Percentiles rank a stretch among this genome's conserved stretches.
Evolutionary conservation across 176 grass and related monocot species (phyloP).

Genomic region (Oryza brachyantha): DNA sequence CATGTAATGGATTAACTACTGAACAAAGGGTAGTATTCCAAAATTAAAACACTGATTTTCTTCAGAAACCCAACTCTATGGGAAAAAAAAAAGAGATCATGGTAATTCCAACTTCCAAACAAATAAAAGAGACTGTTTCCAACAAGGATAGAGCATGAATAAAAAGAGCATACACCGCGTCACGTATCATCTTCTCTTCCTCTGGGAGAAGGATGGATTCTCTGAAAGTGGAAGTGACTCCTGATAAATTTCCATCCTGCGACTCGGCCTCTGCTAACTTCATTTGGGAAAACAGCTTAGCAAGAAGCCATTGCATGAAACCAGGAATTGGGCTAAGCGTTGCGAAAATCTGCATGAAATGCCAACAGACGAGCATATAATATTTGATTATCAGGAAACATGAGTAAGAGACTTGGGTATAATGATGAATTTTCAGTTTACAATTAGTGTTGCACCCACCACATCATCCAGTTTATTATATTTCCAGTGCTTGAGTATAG

Average conservation of each 20-base stretch:
- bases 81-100: neutral
- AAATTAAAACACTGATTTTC: neutral
- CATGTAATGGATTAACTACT: neutral
- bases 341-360: constrained; percentile 63
- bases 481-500: neutral
- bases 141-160: neutral
- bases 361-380: constrained; percentile 4
- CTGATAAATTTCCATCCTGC: constrained; percentile 29
- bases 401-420: neutral
- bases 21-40: neutral
- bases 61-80: neutral
- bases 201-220: constrained; percentile 76
- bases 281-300: constrained; percentile 87
- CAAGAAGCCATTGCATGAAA: constrained; percentile 90
- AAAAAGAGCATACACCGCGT: constrained; percentile 53
- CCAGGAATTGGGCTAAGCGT: constrained; percentile 93
- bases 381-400: constrained; percentile 12
- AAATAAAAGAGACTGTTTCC: no score
- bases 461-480: neutral
- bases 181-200: constrained; percentile 73
- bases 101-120: no score
- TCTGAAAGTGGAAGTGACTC: constrained; percentile 55
- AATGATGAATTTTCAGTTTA: neutral
- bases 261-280: constrained; percentile 52
- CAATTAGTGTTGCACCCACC: constrained; percentile 1